These are phyloP conservation scores for Wickerhamomyces kurtzmanii DNA, from an alignment of 805 yeast species.

Conservation along the genomic window DNA sequence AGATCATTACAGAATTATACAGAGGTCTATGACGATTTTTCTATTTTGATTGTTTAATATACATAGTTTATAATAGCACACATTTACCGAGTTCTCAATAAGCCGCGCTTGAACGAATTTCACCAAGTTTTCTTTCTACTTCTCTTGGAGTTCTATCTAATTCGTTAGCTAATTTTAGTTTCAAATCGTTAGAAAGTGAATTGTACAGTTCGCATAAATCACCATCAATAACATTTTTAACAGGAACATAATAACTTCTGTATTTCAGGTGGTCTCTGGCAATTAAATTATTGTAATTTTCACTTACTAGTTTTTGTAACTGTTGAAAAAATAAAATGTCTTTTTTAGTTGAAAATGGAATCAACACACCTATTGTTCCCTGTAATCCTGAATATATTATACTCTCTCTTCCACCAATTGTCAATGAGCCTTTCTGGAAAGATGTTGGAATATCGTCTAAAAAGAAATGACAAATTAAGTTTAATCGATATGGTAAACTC, in stretches of 20 bases:
- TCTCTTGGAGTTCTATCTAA: conserved; percentile 39
- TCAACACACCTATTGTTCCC: conserved; percentile 70
- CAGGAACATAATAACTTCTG: conserved; percentile 78
- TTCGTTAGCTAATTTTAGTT: conserved; percentile 16
- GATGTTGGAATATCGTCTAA: conserved; percentile 64
- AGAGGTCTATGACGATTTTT: conserved; percentile 41
- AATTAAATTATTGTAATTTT: conserved; percentile 18
- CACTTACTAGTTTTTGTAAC: conserved; percentile 38
- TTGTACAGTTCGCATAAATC: conserved; percentile 58
- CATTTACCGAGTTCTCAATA: conserved; percentile 15
- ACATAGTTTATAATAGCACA: conserved; percentile 1
- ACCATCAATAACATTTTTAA: conserved; percentile 74
- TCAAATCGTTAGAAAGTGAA: conserved; percentile 2
- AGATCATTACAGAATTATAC: conserved; percentile 45
- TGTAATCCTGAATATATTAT: conserved; percentile 68
- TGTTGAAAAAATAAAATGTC: conserved; percentile 52
- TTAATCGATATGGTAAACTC: conserved; percentile 45
- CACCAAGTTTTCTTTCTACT: conserved; percentile 40
- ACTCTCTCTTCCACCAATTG: conserved; percentile 55
- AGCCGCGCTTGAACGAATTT: conserved; percentile 43
- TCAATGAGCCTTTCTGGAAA: conserved; percentile 42
- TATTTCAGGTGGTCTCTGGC: conserved; percentile 62
- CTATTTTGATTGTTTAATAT: no score
- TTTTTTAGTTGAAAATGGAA: conserved; percentile 52
- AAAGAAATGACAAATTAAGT: conserved; percentile 45